Base-by-base conservation (phyloP, 441 rosid genomes). In the Theobroma grandiflorum region DNA sequence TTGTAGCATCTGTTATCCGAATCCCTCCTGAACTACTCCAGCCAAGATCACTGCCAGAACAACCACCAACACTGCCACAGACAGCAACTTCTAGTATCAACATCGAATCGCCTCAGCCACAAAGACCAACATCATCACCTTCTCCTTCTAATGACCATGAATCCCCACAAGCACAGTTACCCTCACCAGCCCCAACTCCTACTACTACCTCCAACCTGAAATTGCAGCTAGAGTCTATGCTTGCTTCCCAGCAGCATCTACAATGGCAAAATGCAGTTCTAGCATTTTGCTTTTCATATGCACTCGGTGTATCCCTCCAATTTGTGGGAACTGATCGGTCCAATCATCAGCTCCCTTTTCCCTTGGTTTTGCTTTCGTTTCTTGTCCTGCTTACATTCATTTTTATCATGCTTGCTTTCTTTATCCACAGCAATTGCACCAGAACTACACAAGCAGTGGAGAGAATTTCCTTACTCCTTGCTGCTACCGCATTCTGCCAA, bases 201-300 rank as follows among this genome's bases (percentile, higher is more conserved):
- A 8, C 62, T 4, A 4, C 35, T 10, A 16, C 6, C 22, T 53
- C 22, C 2, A 59, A 59, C 64, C 6, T 22, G 35, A 59, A 22
- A 9, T 15, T 10, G 64, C 53, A 42, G 18, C 53, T 10, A 11
- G 53, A 67, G n/a, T 26, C 35, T 42, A 20, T 67, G 4, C 72
- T 45, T 67, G 53, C 53, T 4, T 8, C 14, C 18, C 72, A 45
- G 72, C 49, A n/a, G 2, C 72, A 22, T 67, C 35, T n/a, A 10
- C 72, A 67, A 20, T 67, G 72, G 72, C 52, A 67, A 67, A 67
- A 47, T 26, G 6, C 57, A 26, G 74, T 69, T 8, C 18, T 69
- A 26, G 20, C 40, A 50, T 69, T 69, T 31, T 69, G 74, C 74
- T 69, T 69, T 22, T 47, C 58, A 8, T 69, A 47, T 47, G 74